Conservation (phyloP, 345 rosid species). For the Iberis pinnata region DNA sequence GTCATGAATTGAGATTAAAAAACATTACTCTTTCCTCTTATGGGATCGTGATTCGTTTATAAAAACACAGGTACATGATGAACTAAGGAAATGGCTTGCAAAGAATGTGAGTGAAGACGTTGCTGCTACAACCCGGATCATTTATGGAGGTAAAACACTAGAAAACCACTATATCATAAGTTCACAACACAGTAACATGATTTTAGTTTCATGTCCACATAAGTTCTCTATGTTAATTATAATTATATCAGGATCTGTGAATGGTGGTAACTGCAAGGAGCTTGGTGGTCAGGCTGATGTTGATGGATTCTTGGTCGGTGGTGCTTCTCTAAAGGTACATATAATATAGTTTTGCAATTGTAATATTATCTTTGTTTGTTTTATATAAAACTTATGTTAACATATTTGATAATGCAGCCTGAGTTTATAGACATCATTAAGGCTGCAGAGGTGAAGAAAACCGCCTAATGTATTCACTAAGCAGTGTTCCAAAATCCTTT, state of each 20-base stretch:
- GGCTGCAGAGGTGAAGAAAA: constrained; percentile 34
- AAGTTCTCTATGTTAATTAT: background rate
- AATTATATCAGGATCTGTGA: constrained; percentile 57
- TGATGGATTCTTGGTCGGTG: constrained; percentile 90
- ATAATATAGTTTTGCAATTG: background rate
- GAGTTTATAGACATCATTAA: constrained; percentile 35
- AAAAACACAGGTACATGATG: constrained; percentile 59
- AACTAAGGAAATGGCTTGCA: constrained; percentile 81
- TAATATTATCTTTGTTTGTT: background rate
- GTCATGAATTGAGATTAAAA: background rate
- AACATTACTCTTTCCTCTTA: background rate
- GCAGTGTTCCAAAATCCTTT: background rate
- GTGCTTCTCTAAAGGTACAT: constrained; percentile 78
- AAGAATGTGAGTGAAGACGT: constrained; percentile 56
- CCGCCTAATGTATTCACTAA: constrained; percentile 16
- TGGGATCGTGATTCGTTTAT: background rate
- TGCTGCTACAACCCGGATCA: constrained; percentile 68
- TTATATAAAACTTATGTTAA: background rate
- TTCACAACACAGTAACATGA: background rate
- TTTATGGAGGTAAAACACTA: constrained; percentile 68
- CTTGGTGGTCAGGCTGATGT: constrained; percentile 65
- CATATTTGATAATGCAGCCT: constrained; percentile 13
- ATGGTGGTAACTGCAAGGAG: constrained; percentile 77
- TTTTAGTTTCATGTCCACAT: background rate
- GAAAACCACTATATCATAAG: background rate